Conservation (phyloP, 257 asterid genomes). For the Handroanthus guayacan region DNA sequence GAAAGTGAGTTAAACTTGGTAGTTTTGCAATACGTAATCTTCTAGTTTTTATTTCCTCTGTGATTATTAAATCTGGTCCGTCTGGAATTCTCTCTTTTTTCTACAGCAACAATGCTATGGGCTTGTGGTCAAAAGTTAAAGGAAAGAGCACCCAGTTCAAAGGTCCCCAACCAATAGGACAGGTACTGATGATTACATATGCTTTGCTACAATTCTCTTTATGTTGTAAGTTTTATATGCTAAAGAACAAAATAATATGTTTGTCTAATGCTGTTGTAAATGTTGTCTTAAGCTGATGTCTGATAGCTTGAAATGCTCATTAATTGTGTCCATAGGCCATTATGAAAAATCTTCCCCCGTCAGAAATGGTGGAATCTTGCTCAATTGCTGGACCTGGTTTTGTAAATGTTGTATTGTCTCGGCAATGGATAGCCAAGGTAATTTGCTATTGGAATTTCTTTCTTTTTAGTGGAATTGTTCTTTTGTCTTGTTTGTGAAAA, state of each 20-base stretch:
- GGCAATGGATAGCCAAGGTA: constrained; percentile 89
- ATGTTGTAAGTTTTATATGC: neutral
- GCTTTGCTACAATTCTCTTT: neutral
- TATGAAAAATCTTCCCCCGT: constrained; percentile 71
- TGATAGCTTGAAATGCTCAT: constrained; percentile 23
- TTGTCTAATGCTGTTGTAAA: constrained; percentile 16
- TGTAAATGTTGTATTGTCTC: constrained; percentile 73
- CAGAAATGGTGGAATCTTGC: constrained; percentile 72
- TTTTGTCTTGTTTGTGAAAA: constrained; percentile 20
- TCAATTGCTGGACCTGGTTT: constrained; percentile 92
- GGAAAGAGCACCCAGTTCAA: constrained; percentile 65
- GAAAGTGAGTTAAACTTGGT: neutral
- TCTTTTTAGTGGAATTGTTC: neutral
- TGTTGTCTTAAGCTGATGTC: constrained; percentile 15
- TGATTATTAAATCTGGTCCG: neutral
- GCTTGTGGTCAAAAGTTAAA: constrained; percentile 78
- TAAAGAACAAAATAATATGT: constrained; percentile 20
- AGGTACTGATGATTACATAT: constrained; percentile 52
- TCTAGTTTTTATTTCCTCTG: neutral
- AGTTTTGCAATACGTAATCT: constrained; percentile 8
- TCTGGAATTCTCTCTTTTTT: constrained; percentile 33
- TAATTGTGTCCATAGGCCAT: constrained; percentile 64
- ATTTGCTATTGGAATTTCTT: neutral
- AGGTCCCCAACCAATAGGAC: constrained; percentile 84
- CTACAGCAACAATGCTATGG: constrained; percentile 95